A percentile compares a stretch with the other conserved stretches of the same genome.
Evolutionary conservation across 2,329 filamentous ascomycete species (phyloP).

Genomic region (Leptosphaerulina australis): DNA sequence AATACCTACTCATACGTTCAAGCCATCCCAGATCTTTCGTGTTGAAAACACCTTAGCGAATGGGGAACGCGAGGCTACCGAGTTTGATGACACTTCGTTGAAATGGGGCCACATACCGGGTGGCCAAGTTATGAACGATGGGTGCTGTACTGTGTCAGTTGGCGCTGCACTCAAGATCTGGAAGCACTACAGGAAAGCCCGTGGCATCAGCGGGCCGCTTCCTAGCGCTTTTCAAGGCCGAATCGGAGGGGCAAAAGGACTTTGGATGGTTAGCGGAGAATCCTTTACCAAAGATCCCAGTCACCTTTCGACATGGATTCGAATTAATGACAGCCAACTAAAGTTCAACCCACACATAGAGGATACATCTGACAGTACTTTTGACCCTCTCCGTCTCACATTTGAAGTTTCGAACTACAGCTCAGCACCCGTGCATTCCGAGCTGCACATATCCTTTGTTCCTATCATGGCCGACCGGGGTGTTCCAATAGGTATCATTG

Average conservation of each 20-base stretch:
- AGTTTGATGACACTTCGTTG: conserved; percentile 46
- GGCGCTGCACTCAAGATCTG: conserved; percentile 63
- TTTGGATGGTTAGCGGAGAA: conserved; percentile 69
- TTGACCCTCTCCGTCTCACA: conserved; percentile 60
- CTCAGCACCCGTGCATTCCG: conserved; percentile 56
- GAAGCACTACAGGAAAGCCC: conserved; percentile 55
- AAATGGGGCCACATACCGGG: conserved; percentile 26
- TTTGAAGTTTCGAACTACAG: conserved; percentile 67
- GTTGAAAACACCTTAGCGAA: conserved; percentile 44
- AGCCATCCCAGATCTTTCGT: conserved; percentile 43
- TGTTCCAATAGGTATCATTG: conserved; percentile 54
- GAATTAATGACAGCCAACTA: conserved; percentile 67
- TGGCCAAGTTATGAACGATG: conserved; percentile 54
- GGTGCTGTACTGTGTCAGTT: conserved; percentile 69
- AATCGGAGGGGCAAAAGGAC: conserved; percentile 74
- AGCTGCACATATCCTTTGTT: conserved; percentile 71
- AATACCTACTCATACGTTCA: conserved; percentile 45
- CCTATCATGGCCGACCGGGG: conserved; percentile 69
- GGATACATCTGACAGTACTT: conserved; percentile 51
- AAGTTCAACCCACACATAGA: conserved; percentile 66
- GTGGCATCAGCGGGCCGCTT: conserved; percentile 68
- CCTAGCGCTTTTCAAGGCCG: conserved; percentile 72
- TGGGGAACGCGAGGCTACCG: conserved; percentile 38
- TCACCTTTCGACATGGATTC: conserved; percentile 64
- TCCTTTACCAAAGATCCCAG: conserved; percentile 51